Evolutionary conservation across 2,329 filamentous ascomycete species (phyloP).

Genomic region (Colletotrichum sublineola): DNA sequence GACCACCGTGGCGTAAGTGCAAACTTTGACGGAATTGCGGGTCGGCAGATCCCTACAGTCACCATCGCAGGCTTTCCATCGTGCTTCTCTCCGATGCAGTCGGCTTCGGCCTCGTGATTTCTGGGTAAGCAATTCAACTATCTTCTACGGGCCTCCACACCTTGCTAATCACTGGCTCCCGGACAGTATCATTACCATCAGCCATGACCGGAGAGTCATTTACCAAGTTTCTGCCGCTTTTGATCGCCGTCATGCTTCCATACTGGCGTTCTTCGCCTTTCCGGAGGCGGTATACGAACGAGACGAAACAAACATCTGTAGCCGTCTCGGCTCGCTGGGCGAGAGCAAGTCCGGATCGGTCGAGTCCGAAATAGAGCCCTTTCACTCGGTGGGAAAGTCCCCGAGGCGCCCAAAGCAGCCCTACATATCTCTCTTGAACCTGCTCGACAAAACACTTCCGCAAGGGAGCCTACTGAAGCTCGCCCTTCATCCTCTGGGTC

Average conservation of each 20-base stretch:
- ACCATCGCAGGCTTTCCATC: conserved; percentile 52
- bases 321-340: conserved; percentile 23
- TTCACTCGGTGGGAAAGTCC: conserved; percentile 1
- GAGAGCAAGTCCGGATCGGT: conserved; percentile 33
- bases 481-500: conserved; percentile 62
- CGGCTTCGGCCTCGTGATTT: conserved; percentile 58
- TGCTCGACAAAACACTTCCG: conserved; percentile 59
- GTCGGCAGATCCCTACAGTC: conserved; percentile 9
- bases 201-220: conserved; percentile 63
- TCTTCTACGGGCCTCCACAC: background rate
- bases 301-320: conserved; percentile 31
- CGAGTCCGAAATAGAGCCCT: conserved; percentile 42
- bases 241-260: conserved; percentile 62
- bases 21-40: background rate
- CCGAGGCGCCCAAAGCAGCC: conserved; percentile 38
- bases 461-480: conserved; percentile 62
- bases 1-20: conserved; percentile 61
- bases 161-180: conserved; percentile 1
- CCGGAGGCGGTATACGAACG: conserved; percentile 69
- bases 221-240: conserved; percentile 65
- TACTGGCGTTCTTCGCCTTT: conserved; percentile 64
- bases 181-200: conserved; percentile 61
- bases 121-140: conserved; percentile 49
- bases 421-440: conserved; percentile 53
- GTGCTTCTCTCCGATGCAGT: conserved; percentile 58